These are phyloP conservation scores for Lachnellula subtilissima DNA, from an alignment of 2,329 filamentous ascomycete species.

Conservation along the genomic window DNA sequence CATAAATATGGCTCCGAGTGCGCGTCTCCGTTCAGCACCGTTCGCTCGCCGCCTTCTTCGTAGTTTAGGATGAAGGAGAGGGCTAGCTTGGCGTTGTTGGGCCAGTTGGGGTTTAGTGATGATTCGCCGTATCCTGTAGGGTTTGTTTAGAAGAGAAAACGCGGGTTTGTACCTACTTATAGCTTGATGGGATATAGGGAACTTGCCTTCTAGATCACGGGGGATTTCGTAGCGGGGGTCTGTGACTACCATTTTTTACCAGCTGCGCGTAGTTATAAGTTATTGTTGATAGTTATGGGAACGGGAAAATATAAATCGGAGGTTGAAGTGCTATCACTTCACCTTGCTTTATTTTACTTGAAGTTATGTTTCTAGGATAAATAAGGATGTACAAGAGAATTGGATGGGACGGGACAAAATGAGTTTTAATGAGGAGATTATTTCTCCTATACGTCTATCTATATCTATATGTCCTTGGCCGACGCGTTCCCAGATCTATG, in stretches of 20 bases:
- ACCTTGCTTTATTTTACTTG: no score
- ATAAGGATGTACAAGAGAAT: no score
- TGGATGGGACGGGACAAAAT: no score
- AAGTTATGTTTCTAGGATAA: no score
- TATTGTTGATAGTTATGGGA: background rate
- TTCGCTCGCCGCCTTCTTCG: slow-evolving; percentile 23
- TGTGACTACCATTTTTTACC: slow-evolving; percentile 9
- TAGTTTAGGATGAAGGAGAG: slow-evolving; percentile 26
- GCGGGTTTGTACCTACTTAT: no score
- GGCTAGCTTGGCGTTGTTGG: slow-evolving; percentile 28
- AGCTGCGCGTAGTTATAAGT: no score
- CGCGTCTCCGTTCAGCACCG: slow-evolving; percentile 16
- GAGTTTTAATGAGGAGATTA: no score
- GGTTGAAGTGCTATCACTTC: background rate
- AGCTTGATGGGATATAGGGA: no score
- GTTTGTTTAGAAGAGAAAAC: no score
- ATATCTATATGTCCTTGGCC: background rate
- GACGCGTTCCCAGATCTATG: background rate
- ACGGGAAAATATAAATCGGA: background rate
- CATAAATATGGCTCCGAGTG: slow-evolving; percentile 33
- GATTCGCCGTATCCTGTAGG: slow-evolving; percentile 14
- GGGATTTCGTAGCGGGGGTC: slow-evolving; percentile 20
- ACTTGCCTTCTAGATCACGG: slow-evolving; percentile 18
- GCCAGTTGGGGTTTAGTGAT: slow-evolving; percentile 29
- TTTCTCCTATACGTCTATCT: background rate